Base-by-base conservation (phyloP, 148 eudicot genomes). In the Cornus suecica region DNA sequence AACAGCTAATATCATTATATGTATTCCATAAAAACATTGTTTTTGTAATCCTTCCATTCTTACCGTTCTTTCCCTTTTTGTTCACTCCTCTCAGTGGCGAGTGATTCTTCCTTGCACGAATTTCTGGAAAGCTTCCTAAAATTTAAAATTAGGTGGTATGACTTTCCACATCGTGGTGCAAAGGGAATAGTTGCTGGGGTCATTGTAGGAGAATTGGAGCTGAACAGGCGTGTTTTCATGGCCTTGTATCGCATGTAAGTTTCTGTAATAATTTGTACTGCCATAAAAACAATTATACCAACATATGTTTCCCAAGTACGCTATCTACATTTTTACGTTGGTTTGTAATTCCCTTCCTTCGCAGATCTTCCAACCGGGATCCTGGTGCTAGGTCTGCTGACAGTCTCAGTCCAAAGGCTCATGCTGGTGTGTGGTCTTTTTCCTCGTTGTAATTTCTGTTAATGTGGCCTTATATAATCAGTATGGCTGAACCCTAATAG, bases 121-220 rank as follows among this genome's bases (percentile, higher is more conserved):
- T 94, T 92, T 82, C 87, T 94, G 65, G 95, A 94, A 81, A 91
- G 97, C 83, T 94, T 85, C 83, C 83, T 94, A 68, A 92, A 91
- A 82, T 92, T 85, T 79, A 87, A 91, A 66, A 94, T 85, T 81
- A 89, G 99, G 74, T 94, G 99, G 99, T 94, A 89, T 86, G 99
- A 94, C 83, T 94, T 92, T 71, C 92, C 97, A 10, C 90, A 86
- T 75, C 97, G 89, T 73, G 94, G 97, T 71, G 86, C 90, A 56
- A 91, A 82, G 73, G 97, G 95, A 76, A 86, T 83, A 54, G 97
- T 92, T 84, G 97, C 99, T 82, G 99, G 99, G 60, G 86, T 92
- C 69, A 85, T 94, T 78, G 92, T 94, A 79, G 99, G 99, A 34
- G 99, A 94, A 82, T 75, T 83, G 73, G 97, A 95, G 83, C 84